A percentile compares a stretch with the other conserved stretches of the same genome.
These are phyloP conservation scores for Kazachstania taianensis DNA, from an alignment of 805 yeast species.

Conservation along the genomic window DNA sequence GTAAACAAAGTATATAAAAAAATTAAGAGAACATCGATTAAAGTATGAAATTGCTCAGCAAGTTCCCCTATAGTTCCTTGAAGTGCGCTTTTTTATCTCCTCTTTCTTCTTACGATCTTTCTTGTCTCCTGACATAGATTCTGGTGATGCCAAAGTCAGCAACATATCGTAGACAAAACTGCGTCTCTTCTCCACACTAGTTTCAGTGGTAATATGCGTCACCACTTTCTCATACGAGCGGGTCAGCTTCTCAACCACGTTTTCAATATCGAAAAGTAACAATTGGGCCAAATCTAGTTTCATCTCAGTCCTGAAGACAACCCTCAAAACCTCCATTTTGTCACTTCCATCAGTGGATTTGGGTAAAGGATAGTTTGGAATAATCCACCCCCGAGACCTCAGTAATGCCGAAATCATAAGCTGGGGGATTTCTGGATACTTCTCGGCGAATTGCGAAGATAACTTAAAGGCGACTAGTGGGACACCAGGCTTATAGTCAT, in stretches of 20 bases:
- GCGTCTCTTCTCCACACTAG: conserved; percentile 7
- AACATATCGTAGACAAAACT: conserved; percentile 17
- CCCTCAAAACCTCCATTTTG: conserved; percentile 63
- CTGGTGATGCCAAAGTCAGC: conserved; percentile 18
- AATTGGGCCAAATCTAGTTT: conserved; percentile 33
- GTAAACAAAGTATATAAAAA: too few relatives aligned
- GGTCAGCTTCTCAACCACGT: conserved; percentile 13
- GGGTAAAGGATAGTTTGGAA: conserved; percentile 84
- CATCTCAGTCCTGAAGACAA: conserved; percentile 68
- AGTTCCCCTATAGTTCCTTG: conserved; percentile 26
- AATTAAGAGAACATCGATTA: too few relatives aligned
- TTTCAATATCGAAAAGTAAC: conserved; percentile 18
- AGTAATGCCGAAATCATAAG: conserved; percentile 59
- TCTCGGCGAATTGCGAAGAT: conserved; percentile 42
- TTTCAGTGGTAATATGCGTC: conserved; percentile 2
- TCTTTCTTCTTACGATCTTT: conserved; percentile 6
- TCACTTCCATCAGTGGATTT: conserved; percentile 35
- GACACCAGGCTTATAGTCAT: conserved; percentile 57
- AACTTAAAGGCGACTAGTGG: conserved; percentile 87
- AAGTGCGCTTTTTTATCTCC: conserved; percentile 6
- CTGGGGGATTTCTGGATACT: conserved; percentile 78
- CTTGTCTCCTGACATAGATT: conserved; percentile 4
- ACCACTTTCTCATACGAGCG: conserved; percentile 13
- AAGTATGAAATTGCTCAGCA: conserved; percentile 11
- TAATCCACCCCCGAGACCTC: conserved; percentile 74